A percentile compares a stretch with the other conserved stretches of the same genome.
phyloP scores from a whole-genome alignment of 352 stramenopile species.

The Globisporangium perplexum region DNA sequence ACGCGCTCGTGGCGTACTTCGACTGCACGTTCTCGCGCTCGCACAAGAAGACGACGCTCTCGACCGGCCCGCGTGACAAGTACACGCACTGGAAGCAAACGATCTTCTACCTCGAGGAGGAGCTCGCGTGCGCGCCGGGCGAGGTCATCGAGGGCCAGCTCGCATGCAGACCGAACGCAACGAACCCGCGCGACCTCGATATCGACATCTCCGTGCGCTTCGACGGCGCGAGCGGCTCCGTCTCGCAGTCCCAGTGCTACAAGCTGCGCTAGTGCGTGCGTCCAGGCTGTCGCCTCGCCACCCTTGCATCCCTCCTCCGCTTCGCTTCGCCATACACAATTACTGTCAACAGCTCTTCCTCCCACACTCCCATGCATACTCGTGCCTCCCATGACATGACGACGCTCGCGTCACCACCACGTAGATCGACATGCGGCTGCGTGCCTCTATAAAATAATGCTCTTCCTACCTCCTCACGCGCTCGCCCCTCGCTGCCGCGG shows the following conservation, averaged over 20 bases:
- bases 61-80: conserved; percentile 88
- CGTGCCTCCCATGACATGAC: too few relatives aligned
- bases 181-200: conserved; percentile 93
- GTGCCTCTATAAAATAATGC: background rate
- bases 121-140: conserved; percentile 77
- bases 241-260: conserved; percentile 66
- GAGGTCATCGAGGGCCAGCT: conserved; percentile 90
- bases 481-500: too few relatives aligned
- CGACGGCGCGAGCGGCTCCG: conserved; percentile 60
- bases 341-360: background rate
- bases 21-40: conserved; percentile 96
- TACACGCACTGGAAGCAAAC: conserved; percentile 99
- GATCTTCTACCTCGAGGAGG: conserved; percentile 93
- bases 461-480: background rate
- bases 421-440: background rate
- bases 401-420: too few relatives aligned
- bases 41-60: conserved; percentile 96
- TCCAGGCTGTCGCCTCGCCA: background rate
- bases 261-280: conserved; percentile 60
- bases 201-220: conserved; percentile 86
- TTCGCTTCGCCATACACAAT: background rate
- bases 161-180: conserved; percentile 83
- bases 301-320: background rate
- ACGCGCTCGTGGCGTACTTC: conserved; percentile 97
- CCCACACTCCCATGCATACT: background rate